Percentiles rank a stretch among this genome's conserved stretches.
Conservation (phyloP, 2,329 filamentous ascomycete genomes). For the Fusarium ramigenum region DNA sequence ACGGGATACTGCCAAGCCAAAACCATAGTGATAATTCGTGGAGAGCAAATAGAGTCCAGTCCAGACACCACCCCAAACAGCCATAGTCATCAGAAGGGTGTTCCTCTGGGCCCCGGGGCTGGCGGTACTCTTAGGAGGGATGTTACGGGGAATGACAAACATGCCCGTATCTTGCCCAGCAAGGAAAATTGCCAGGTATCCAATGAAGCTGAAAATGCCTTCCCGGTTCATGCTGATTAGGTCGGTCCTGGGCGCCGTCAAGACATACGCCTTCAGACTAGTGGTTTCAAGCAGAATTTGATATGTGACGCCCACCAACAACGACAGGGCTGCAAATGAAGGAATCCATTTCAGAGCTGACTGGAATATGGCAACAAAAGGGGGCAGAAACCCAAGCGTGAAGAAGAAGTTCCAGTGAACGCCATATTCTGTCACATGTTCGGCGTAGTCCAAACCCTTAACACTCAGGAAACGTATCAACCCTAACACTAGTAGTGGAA, state of each 20-base stretch:
- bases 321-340: constrained; percentile 78
- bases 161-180: constrained; percentile 86
- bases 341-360: constrained; percentile 74
- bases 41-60: constrained; percentile 73
- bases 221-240: constrained; percentile 91
- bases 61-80: constrained; percentile 74
- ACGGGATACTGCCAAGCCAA: constrained; percentile 82
- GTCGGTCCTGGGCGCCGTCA: constrained; percentile 81
- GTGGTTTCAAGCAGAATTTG: constrained; percentile 81
- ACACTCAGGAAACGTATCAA: constrained; percentile 85
- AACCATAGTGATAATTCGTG: constrained; percentile 74
- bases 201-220: constrained; percentile 92
- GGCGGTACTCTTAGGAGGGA: constrained; percentile 54
- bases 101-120: constrained; percentile 59
- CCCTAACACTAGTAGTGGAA: constrained; percentile 84
- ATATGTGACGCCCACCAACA: constrained; percentile 75
- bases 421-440: constrained; percentile 97
- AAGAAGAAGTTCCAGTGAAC: constrained; percentile 99
- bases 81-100: constrained; percentile 70
- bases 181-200: constrained; percentile 95
- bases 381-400: constrained; percentile 87
- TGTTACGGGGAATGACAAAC: constrained; percentile 73
- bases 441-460: constrained; percentile 94
- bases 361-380: constrained; percentile 87
- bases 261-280: constrained; percentile 80